phyloP scores from a whole-genome alignment of 768 basidiomycete genomes.

The Candolleomyces eurysporus region DNA sequence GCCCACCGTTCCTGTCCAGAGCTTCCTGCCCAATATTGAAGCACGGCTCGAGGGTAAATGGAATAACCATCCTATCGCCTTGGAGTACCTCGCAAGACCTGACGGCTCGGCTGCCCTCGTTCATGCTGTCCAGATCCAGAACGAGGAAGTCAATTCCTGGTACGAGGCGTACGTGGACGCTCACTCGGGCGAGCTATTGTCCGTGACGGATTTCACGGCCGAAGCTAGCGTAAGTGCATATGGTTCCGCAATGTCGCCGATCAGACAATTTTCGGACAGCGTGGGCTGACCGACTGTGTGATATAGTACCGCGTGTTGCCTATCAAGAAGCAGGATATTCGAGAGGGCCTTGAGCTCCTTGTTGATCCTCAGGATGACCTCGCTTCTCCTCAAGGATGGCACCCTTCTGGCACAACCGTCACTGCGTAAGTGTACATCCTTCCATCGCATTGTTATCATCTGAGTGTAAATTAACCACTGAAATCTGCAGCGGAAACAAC shows the following conservation, averaged over 20 bases:
- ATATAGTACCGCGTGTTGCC: constrained; percentile 44
- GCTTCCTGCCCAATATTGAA: constrained; percentile 17
- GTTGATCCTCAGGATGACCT: constrained; percentile 47
- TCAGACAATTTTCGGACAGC: too few species aligned
- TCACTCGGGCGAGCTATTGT: constrained; percentile 44
- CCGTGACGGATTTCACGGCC: constrained; percentile 51
- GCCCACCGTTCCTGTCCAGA: constrained; percentile 30
- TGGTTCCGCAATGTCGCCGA: not conserved
- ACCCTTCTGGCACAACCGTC: constrained; percentile 13
- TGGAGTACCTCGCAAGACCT: constrained; percentile 39
- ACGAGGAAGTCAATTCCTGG: constrained; percentile 38
- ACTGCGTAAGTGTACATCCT: not conserved
- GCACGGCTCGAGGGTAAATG: constrained; percentile 28
- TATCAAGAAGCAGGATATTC: constrained; percentile 44
- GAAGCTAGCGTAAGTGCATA: constrained; percentile 32
- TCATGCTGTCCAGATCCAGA: constrained; percentile 34
- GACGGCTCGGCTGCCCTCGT: constrained; percentile 37
- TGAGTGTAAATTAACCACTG: not conserved
- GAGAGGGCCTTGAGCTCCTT: constrained; percentile 45
- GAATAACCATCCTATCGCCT: constrained; percentile 30
- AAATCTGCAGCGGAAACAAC: constrained; percentile 24
- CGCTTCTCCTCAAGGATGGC: constrained; percentile 52
- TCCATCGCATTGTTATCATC: not conserved
- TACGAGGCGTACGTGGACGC: constrained; percentile 58
- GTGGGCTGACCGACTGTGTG: not conserved